Evolutionary conservation across 2,329 filamentous ascomycete species (phyloP).

Genomic region (Polytolypa hystricis): DNA sequence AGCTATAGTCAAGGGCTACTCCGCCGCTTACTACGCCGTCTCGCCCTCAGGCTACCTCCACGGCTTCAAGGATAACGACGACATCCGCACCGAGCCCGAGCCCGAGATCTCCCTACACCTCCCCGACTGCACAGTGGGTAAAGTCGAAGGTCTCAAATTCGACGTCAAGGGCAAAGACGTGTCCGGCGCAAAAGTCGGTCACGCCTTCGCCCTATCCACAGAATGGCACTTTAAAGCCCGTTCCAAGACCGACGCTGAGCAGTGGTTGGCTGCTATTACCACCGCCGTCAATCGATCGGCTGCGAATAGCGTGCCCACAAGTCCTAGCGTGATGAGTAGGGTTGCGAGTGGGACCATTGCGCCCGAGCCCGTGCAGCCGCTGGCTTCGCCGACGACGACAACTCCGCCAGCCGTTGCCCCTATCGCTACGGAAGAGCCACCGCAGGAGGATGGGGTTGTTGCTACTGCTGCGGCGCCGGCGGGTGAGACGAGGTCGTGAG

Average conservation of each 20-base stretch:
- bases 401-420: not conserved
- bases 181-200: conserved; percentile 62
- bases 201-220: conserved; percentile 66
- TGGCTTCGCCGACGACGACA: not conserved
- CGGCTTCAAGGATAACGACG: conserved; percentile 90
- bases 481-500: not conserved
- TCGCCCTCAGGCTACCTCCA: conserved; percentile 82
- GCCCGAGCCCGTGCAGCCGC: not conserved
- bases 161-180: conserved; percentile 91
- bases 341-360: not conserved
- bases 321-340: conserved; percentile 5
- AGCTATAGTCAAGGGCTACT: conserved; percentile 69
- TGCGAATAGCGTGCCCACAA: not conserved
- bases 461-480: not conserved
- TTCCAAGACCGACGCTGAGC: conserved; percentile 64
- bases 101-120: conserved; percentile 87
- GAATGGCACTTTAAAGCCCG: conserved; percentile 85
- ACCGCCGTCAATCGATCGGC: not conserved
- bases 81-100: conserved; percentile 44
- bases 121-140: conserved; percentile 74
- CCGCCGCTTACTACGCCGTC: conserved; percentile 77
- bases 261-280: conserved; percentile 46
- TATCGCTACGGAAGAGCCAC: not conserved
- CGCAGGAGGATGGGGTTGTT: not conserved
- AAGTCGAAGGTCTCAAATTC: conserved; percentile 68